Percentiles rank a stretch among this genome's conserved stretches.
phyloP scores from a whole-genome alignment of 257 asterid genomes.

The Gentiana macrophylla region DNA sequence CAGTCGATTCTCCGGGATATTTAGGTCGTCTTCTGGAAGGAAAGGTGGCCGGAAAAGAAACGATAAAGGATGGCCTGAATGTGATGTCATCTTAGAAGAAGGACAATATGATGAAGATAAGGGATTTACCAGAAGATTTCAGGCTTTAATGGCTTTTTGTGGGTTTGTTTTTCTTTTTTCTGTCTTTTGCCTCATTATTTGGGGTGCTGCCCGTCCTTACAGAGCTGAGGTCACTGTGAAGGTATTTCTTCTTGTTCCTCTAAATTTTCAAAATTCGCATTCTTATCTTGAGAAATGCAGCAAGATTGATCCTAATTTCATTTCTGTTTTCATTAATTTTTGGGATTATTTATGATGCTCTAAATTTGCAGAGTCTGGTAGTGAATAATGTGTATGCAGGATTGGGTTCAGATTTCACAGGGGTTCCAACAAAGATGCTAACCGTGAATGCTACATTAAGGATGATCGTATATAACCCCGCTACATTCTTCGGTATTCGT shows the following conservation, averaged over 20 bases:
- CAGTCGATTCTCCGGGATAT: constrained; percentile 90
- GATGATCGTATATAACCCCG: constrained; percentile 71
- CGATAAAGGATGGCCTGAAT: constrained; percentile 98
- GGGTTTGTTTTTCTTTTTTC: constrained; percentile 66
- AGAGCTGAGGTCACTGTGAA: constrained; percentile 47
- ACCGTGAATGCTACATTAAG: constrained; percentile 70
- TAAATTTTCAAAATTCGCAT: background rate
- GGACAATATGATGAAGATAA: constrained; percentile 70
- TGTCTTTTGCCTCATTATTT: constrained; percentile 76
- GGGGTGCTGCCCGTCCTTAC: constrained; percentile 90
- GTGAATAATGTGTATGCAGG: constrained; percentile 63
- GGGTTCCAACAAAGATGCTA: constrained; percentile 70
- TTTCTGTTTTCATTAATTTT: too few relatives aligned
- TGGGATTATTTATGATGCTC: constrained; percentile 1
- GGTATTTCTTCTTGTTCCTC: constrained; percentile 25
- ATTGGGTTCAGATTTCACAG: constrained; percentile 69
- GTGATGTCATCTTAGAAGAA: constrained; percentile 79
- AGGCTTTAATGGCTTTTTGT: constrained; percentile 54
- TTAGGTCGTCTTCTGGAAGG: constrained; percentile 80
- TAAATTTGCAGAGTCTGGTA: constrained; percentile 53
- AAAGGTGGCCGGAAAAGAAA: constrained; percentile 62
- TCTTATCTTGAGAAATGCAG: background rate
- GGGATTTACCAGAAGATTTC: constrained; percentile 54
- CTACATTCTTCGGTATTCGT: constrained; percentile 79
- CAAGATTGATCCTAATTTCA: background rate